phyloP scores from a whole-genome alignment of 352 stramenopile species.

The Pythium dissimile region DNA sequence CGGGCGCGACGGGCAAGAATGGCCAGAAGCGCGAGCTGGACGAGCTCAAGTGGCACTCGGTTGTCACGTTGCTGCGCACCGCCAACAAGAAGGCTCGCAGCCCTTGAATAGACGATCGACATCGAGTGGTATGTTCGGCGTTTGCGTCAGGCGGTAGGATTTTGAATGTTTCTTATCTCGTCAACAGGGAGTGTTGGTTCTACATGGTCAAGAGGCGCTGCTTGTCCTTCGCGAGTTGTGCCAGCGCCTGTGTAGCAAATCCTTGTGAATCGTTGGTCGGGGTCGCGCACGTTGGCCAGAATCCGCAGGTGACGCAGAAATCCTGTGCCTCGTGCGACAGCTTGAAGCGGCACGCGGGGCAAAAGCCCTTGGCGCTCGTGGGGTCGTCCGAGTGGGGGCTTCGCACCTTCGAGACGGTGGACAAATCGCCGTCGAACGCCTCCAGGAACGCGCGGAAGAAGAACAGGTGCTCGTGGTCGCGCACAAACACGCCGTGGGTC shows the following conservation, averaged over 20 bases:
- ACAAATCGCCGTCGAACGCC: conserved; percentile 46
- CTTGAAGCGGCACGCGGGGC: conserved; percentile 40
- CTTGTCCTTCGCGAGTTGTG: conserved; percentile 26
- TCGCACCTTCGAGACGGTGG: conserved; percentile 36
- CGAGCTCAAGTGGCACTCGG: conserved; percentile 26
- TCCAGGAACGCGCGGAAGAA: conserved; percentile 63
- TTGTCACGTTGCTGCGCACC: conserved; percentile 16
- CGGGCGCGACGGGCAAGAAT: conserved; percentile 1
- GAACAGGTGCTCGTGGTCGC: conserved; percentile 64
- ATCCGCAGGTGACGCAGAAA: conserved; percentile 62
- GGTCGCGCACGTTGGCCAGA: conserved; percentile 58
- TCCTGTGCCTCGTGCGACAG: conserved; percentile 45
- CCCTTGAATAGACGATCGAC: too few species aligned
- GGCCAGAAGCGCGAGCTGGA: conserved; percentile 17
- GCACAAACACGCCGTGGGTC: conserved; percentile 49
- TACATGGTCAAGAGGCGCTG: not conserved
- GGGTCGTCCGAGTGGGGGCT: not conserved
- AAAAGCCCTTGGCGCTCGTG: conserved; percentile 18
- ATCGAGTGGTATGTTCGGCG: not conserved
- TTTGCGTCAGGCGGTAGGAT: too few species aligned
- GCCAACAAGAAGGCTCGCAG: conserved; percentile 20
- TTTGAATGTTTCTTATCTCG: not conserved
- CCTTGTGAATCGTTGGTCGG: conserved; percentile 50
- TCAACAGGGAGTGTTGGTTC: not conserved
- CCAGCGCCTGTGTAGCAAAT: conserved; percentile 44